These are phyloP conservation scores for Backusella circina DNA, from an alignment of 192 early-diverging fungal genomes.

Conservation along the genomic window DNA sequence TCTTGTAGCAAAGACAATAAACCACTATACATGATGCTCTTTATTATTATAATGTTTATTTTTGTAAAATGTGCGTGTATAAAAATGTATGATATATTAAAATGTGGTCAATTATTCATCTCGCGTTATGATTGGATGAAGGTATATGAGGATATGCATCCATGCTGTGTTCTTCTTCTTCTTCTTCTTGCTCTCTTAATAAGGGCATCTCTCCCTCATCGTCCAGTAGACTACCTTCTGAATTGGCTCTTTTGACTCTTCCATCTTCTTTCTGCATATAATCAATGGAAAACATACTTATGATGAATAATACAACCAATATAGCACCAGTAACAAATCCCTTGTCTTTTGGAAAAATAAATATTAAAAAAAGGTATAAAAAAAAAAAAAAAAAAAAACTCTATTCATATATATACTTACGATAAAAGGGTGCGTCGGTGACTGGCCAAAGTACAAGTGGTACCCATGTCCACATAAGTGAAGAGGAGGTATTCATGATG, in stretches of 20 bases:
- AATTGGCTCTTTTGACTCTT: background rate
- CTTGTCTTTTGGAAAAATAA: background rate
- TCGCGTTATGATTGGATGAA: background rate
- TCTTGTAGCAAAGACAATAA: too few species aligned
- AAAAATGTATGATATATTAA: too few species aligned
- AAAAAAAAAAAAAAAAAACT: background rate
- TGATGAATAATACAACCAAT: conserved; percentile 11
- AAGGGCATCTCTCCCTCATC: background rate
- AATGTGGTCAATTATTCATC: background rate
- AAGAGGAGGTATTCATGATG: conserved; percentile 28
- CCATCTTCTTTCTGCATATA: background rate
- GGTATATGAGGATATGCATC: background rate
- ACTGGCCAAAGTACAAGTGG: conserved; percentile 37
- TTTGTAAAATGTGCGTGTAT: too few species aligned
- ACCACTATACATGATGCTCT: too few species aligned
- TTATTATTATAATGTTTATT: too few species aligned
- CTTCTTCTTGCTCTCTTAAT: background rate
- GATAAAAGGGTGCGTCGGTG: conserved; percentile 24
- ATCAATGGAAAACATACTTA: background rate
- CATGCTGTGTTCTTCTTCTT: background rate
- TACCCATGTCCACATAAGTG: conserved; percentile 18
- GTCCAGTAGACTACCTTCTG: background rate
- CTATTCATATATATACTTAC: background rate
- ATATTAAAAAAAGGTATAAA: background rate
- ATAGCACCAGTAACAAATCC: conserved; percentile 10